A percentile compares a stretch with the other conserved stretches of the same genome.
phyloP scores from a whole-genome alignment of 257 asterid species.

The Nicotiana tomentosiformis region DNA sequence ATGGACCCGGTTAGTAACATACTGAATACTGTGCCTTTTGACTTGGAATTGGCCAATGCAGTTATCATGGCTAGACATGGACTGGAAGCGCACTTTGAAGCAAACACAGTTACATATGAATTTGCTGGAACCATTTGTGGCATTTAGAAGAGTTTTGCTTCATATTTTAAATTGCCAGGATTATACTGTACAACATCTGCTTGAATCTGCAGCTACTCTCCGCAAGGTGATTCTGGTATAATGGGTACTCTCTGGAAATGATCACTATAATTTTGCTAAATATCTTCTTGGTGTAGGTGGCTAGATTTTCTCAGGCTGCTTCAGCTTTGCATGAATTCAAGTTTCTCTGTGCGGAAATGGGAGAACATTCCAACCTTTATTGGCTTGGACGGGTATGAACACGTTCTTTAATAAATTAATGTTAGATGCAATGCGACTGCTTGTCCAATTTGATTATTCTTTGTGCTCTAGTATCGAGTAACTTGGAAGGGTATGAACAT shows the following conservation, averaged over 20 bases:
- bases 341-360: constrained; percentile 57
- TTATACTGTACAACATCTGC: constrained; percentile 64
- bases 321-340: constrained; percentile 87
- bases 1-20: background rate
- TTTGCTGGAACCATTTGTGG: constrained; percentile 88
- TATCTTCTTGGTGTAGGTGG: constrained; percentile 41
- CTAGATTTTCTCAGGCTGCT: constrained; percentile 87
- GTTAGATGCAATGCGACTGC: constrained; percentile 1
- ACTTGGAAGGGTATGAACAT: constrained; percentile 7
- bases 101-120: constrained; percentile 86
- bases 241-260: constrained; percentile 9
- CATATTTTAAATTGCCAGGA: constrained; percentile 54
- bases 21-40: constrained; percentile 2
- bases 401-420: constrained; percentile 7
- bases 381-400: constrained; percentile 79
- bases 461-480: background rate
- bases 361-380: constrained; percentile 58
- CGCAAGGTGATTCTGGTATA: constrained; percentile 61
- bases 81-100: constrained; percentile 67
- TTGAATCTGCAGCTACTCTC: constrained; percentile 82
- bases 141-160: constrained; percentile 86
- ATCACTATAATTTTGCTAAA: background rate
- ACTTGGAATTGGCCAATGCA: constrained; percentile 26
- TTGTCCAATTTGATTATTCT: background rate
- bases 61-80: constrained; percentile 61